Percentiles rank a stretch among this genome's conserved stretches.
Conservation (phyloP, 306 rosid species). For the Acacia crassicarpa region DNA sequence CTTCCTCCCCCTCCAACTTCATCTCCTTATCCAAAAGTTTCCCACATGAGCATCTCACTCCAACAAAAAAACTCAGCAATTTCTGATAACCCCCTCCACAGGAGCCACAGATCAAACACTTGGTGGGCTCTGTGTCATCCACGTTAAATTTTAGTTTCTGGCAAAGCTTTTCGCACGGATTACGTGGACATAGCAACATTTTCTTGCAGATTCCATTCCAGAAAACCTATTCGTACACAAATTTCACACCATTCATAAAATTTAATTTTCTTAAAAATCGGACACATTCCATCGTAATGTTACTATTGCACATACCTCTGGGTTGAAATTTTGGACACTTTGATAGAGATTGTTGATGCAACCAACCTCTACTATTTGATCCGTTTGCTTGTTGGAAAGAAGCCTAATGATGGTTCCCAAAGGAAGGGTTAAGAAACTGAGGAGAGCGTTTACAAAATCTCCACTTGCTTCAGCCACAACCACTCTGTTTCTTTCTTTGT, state of each 20-base stretch:
- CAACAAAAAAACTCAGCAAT: constrained; percentile 3
- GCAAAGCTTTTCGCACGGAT: background rate
- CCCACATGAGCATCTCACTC: background rate
- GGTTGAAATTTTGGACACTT: background rate
- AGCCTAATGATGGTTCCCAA: constrained; percentile 1
- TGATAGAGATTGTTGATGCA: constrained; percentile 6
- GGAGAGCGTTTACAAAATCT: background rate
- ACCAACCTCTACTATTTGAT: background rate
- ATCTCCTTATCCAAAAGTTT: background rate
- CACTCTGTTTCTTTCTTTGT: background rate
- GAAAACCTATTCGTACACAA: background rate
- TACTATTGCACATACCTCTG: background rate
- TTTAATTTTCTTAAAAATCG: no score
- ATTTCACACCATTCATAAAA: background rate
- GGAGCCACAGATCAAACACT: background rate
- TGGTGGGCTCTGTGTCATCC: constrained; percentile 21
- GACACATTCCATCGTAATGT: background rate
- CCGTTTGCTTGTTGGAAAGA: background rate
- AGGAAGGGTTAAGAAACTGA: background rate
- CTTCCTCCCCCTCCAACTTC: background rate
- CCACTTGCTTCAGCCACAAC: background rate
- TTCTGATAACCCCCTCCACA: background rate
- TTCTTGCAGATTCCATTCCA: background rate
- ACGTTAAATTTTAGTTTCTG: background rate
- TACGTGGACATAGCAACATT: background rate